Evolutionary conservation across 2,329 filamentous ascomycete species (phyloP), one percentile per base, ranked within the genome.

Genomic region (Epichloe typhina): DNA sequence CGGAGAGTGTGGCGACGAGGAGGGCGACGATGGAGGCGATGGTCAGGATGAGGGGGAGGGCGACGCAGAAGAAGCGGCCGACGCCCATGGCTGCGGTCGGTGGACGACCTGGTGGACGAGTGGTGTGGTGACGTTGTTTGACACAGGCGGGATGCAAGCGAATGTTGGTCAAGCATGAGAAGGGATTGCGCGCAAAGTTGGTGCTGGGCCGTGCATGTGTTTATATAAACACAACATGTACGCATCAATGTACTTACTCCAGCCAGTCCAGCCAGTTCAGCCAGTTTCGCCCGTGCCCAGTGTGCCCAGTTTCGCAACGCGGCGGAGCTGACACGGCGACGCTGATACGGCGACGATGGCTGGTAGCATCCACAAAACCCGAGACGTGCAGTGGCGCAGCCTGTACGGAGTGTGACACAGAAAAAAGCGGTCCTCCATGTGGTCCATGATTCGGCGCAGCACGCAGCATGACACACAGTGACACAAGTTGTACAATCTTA

Each of bases 61-160:
- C 79, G 69, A 97, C 93, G 71, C 89, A 96, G 66, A 86, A 73
- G 61, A 91, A 80, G 63, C 91, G 81, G 59, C 88, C 90, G 63
- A 79, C 75, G 70, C 84, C 68, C 74, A 77, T 77, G 56, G 56
- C 64, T 65, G 51, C 56, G 56, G 63, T 62, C 13, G 50, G 39
- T 54, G 52, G 46, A 21, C 21, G 31, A 19, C 19, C 19, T 19
- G 23, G 6, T 12, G 37, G 45, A 42, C 21, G 47, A 23, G 23
- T 26, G 23, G 6, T 9, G 37, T 40, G 40, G 6, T 12, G 37
- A 42, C 21, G 47, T 40, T 26, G 23, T 26, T 26, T 21, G 19
- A 21, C 21, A 38, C 9, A 26, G 8, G 26, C 9, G 8, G 31
- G 31, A 31, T 31, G 31, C 26, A 31, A 31, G 31, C 8, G 31